These are phyloP conservation scores for Suhomyces bolitotheri DNA, from an alignment of 1,139 yeast species.

Conservation along the genomic window DNA sequence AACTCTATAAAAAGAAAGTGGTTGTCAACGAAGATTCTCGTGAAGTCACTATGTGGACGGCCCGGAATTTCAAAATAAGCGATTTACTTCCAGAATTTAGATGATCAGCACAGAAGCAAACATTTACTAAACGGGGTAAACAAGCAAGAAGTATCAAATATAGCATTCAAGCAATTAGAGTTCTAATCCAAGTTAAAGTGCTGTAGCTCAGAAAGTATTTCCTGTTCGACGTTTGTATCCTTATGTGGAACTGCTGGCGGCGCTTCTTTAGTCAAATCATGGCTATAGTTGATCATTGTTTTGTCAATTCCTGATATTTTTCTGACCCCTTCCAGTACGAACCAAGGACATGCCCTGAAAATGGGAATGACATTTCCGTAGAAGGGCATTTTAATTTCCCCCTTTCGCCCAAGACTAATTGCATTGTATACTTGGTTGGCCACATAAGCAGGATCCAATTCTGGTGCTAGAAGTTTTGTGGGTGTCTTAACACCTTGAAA, in stretches of 20 bases:
- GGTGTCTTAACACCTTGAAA: constrained; percentile 75
- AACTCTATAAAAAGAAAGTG: constrained; percentile 6
- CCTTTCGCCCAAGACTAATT: constrained; percentile 59
- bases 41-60: constrained; percentile 7
- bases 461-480: constrained; percentile 74
- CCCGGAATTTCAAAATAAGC: constrained; percentile 6
- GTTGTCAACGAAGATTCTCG: constrained; percentile 1
- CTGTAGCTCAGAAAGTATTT: too few species aligned
- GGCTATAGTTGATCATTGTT: constrained; percentile 35
- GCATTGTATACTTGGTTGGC: constrained; percentile 61
- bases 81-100: background rate
- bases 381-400: constrained; percentile 71
- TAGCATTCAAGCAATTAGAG: too few species aligned
- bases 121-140: too few species aligned
- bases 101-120: too few species aligned
- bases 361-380: constrained; percentile 75
- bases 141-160: too few species aligned
- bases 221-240: too few species aligned
- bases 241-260: too few species aligned
- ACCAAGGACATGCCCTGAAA: constrained; percentile 74
- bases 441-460: constrained; percentile 63
- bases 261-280: too few species aligned
- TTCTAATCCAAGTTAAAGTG: too few species aligned
- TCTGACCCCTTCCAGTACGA: constrained; percentile 56
- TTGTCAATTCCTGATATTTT: constrained; percentile 62